Base-by-base conservation (phyloP, 2,329 filamentous ascomycete species). In the Nothophaeocryptopus gaeumannii region DNA sequence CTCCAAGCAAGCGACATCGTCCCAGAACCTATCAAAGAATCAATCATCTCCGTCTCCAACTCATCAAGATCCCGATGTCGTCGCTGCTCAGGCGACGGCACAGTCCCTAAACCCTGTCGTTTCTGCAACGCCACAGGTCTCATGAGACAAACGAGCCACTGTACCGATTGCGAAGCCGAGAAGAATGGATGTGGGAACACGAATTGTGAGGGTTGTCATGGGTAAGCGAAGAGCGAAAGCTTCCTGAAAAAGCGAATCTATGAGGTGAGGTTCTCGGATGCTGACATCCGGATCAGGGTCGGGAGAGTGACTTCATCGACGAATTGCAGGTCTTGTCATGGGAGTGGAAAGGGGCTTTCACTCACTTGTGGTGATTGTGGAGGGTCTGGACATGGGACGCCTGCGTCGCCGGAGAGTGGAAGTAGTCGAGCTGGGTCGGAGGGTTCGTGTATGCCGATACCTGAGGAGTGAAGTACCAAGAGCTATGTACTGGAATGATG, bases 161-260 rank as follows among this genome's bases (percentile, higher is more conserved):
- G 53, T 32, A 29, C 29, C n/a, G 48, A 45, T 36, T 55, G 53
- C 29, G 33, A 55, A 39, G 53, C 53, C 9, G 53, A 55, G 39
- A 51, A 51, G 45, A 51, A 55, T 26, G 53, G 53, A 8, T 55
- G 53, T 38, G 53, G 53, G 26, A 55, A 55, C 31, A 51, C 44
- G 42, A 55, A 55, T 20, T 55, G 53, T 48, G 32, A 41, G 34
- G 26, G 12, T n/a, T 49, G 47, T 42, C n/a, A 36, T 9, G 47
- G 47, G 20, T 26, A 26, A 26, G 20, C 20, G 20, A 26, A 26
- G 7, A 26, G 20, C 20, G 26, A 43, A 5, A 39, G 46, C 5
- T 35, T 40, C 3, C 33, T 44, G 2, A 7, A 26, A 26, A 26
- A 26, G 20, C 20, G 20, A 26, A 26, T 26, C 20, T 3, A 7